Percentiles rank a stretch among this genome's conserved stretches.
phyloP scores from a whole-genome alignment of 139 green algal genomes.

The Picochlorum sp. region DNA sequence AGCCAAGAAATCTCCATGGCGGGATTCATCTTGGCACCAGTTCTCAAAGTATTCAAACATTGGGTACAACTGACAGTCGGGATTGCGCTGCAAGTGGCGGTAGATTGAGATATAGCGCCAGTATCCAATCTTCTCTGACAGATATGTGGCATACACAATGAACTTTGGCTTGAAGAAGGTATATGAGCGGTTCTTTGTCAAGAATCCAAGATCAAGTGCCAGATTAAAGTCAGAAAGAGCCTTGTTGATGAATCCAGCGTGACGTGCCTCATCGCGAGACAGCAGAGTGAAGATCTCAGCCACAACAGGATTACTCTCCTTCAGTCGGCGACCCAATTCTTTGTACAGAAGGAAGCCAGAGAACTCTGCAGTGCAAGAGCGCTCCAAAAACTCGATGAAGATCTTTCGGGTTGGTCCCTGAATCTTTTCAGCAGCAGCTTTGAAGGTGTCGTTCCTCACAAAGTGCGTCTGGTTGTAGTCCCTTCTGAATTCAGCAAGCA shows the following conservation, averaged over 20 bases:
- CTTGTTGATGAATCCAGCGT: conserved; percentile 99
- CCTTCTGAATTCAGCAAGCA: conserved; percentile 83
- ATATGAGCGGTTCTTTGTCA: conserved; percentile 93
- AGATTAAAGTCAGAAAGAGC: conserved; percentile 89
- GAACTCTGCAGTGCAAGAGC: conserved; percentile 98
- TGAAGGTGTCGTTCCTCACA: conserved; percentile 94
- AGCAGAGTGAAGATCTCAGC: conserved; percentile 98
- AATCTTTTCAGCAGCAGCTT: conserved; percentile 80
- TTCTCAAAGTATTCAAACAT: conserved; percentile 99
- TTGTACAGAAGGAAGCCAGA: conserved; percentile 99
- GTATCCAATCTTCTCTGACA: conserved; percentile 98
- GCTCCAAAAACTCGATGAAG: conserved; percentile 99
- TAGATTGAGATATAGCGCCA: conserved; percentile 98
- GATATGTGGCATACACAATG: conserved; percentile 97
- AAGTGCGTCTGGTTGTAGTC: conserved; percentile 99
- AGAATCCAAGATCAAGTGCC: conserved; percentile 95
- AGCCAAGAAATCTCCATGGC: conserved; percentile 90
- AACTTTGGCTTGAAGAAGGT: conserved; percentile 99
- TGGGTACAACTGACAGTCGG: conserved; percentile 96
- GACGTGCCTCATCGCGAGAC: conserved; percentile 95
- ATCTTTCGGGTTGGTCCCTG: conserved; percentile 79
- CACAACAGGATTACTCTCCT: conserved; percentile 83
- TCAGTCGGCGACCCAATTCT: conserved; percentile 93
- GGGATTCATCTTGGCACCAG: conserved; percentile 97
- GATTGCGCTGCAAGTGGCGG: conserved; percentile 85